phyloP scores from a whole-genome alignment of 306 rosid genomes.

The Pachyrhizus erosus region DNA sequence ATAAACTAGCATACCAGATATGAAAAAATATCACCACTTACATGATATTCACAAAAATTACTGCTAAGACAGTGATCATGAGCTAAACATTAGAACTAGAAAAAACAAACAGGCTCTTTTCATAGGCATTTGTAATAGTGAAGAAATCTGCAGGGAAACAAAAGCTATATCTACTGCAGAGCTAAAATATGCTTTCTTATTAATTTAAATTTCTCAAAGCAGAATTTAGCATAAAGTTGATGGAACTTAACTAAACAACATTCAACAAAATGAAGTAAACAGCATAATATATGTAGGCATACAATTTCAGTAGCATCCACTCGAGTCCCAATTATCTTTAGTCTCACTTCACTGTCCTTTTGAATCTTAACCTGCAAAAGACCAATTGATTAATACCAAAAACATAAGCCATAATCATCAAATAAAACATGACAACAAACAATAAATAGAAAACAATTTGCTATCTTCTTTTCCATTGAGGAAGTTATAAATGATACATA shows the following conservation, averaged over 20 bases:
- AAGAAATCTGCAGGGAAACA: background rate
- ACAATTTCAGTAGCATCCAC: constrained; percentile 99
- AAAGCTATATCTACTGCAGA: constrained; percentile 11
- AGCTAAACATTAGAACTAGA: background rate
- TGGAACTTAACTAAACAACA: constrained; percentile 15
- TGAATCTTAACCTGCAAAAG: constrained; percentile 88
- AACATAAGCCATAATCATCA: background rate
- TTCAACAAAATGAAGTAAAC: constrained; percentile 25
- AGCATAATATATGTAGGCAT: constrained; percentile 40
- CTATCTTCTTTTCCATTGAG: constrained; percentile 16
- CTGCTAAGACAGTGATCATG: constrained; percentile 1
- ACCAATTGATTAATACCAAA: constrained; percentile 40
- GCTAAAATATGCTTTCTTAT: constrained; percentile 15
- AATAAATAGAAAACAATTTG: background rate
- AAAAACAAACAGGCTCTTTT: constrained; percentile 16
- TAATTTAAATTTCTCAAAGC: constrained; percentile 15
- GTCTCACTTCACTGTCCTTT: constrained; percentile 96
- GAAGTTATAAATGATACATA: constrained; percentile 45
- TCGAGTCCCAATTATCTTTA: constrained; percentile 95
- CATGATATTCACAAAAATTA: background rate
- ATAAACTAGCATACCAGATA: constrained; percentile 2
- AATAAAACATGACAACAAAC: constrained; percentile 3
- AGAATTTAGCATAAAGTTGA: constrained; percentile 26
- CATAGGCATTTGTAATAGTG: background rate
- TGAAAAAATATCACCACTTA: background rate